A percentile compares a stretch with the other conserved stretches of the same genome.
Conservation (phyloP, 306 rosid genomes). For the Fragaria ananassa region DNA sequence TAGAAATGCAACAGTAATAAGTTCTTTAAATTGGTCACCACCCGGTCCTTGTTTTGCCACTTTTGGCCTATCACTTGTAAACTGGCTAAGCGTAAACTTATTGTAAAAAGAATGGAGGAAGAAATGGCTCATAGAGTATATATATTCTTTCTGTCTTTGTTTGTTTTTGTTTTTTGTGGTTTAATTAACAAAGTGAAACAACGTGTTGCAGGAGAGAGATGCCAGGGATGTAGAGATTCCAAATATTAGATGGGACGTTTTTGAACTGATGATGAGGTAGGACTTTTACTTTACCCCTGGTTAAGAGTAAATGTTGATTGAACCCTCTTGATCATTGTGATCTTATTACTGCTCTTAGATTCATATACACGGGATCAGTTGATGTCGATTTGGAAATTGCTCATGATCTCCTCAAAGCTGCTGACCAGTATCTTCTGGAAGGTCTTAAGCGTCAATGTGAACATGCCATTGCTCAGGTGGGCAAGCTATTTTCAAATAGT, state of each 20-base stretch:
- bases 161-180: no score
- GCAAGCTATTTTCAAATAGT: not conserved
- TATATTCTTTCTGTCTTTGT: not conserved
- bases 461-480: conserved; percentile 56
- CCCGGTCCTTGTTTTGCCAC: not conserved
- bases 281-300: not conserved
- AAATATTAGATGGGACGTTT: conserved; percentile 35
- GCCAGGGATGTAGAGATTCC: conserved; percentile 37
- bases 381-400: conserved; percentile 49
- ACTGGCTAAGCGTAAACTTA: not conserved
- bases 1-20: not conserved
- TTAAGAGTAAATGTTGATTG: not conserved
- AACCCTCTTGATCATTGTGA: not conserved
- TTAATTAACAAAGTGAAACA: not conserved
- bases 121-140: not conserved
- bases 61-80: not conserved
- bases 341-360: conserved; percentile 31
- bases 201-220: conserved; percentile 30
- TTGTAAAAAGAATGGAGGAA: no score
- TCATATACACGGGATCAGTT: conserved; percentile 57
- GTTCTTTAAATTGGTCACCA: not conserved
- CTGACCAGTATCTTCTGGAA: conserved; percentile 78
- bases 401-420: conserved; percentile 60
- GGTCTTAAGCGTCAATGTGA: conserved; percentile 69
- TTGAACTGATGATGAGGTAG: conserved; percentile 40